Evolutionary conservation across 495 filamentous ascomycete species (phyloP).

Genomic region (Parathielavia appendiculata): DNA sequence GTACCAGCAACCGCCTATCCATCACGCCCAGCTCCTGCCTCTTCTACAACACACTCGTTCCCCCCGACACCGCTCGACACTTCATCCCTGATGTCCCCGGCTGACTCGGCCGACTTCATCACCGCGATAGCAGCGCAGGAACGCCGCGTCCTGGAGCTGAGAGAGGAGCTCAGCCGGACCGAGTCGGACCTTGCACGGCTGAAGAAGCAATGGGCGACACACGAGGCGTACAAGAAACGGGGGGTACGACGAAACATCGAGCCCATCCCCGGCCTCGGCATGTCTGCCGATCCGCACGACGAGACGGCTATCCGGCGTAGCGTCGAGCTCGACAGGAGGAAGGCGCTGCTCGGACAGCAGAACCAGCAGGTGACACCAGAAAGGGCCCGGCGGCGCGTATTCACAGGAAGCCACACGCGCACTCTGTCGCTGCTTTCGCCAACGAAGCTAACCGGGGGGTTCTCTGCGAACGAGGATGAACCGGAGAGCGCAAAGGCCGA

Average conservation of each 20-base stretch:
- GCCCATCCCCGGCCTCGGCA: conserved; percentile 41
- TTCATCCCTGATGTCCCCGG: conserved; percentile 44
- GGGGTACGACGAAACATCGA: conserved; percentile 57
- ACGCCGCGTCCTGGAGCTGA: conserved; percentile 83
- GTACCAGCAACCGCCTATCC: conserved; percentile 38
- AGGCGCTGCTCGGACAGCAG: conserved; percentile 52
- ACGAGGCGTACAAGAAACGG: conserved; percentile 74
- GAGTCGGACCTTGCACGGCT: conserved; percentile 70
- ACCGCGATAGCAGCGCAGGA: conserved; percentile 89
- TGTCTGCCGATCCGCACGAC: conserved; percentile 29
- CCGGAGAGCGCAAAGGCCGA: conserved; percentile 18
- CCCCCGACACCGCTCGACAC: conserved; percentile 47
- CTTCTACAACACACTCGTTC: conserved; percentile 36
- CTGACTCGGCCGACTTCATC: conserved; percentile 71
- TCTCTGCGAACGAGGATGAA: conserved; percentile 29
- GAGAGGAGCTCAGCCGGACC: conserved; percentile 77
- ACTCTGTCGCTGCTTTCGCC: conserved; percentile 84
- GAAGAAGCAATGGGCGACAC: conserved; percentile 74
- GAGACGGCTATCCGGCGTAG: conserved; percentile 36
- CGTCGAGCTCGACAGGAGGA: conserved; percentile 57
- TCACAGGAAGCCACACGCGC: conserved; percentile 59
- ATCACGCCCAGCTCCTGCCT: conserved; percentile 41
- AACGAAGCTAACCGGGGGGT: conserved; percentile 28
- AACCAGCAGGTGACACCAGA: conserved; percentile 39
- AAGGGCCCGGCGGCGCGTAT: conserved; percentile 43